Percentiles rank a stretch among this genome's conserved stretches.
Conservation (phyloP, 345 rosid species). For the Anastatica hierochuntica region DNA sequence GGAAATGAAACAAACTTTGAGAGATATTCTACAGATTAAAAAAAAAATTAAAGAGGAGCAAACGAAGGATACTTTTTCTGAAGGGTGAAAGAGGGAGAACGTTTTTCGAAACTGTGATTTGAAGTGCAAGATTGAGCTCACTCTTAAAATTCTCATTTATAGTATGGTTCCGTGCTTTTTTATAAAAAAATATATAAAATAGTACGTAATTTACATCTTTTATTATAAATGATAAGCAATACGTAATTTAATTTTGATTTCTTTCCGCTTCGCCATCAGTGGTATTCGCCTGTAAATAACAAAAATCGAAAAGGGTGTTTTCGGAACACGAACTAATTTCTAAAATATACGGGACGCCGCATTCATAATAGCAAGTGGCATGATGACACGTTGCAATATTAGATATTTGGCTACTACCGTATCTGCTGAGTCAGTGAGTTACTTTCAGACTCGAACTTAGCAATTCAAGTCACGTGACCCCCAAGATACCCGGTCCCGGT, state of each 20-base stretch:
- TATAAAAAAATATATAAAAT: too few relatives aligned
- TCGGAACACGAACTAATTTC: neutral
- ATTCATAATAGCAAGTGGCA: slow-evolving; percentile 22
- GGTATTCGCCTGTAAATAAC: too few relatives aligned
- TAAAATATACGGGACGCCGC: slow-evolving; percentile 33
- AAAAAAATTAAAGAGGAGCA: neutral
- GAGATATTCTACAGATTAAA: too few relatives aligned
- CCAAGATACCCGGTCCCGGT: slow-evolving; percentile 67
- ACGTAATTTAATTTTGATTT: neutral
- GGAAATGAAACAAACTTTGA: too few relatives aligned
- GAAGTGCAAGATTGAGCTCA: neutral
- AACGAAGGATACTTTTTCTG: neutral
- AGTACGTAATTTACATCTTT: too few relatives aligned
- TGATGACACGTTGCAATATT: slow-evolving; percentile 27
- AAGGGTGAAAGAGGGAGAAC: slow-evolving; percentile 12
- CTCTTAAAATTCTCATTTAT: slow-evolving; percentile 21
- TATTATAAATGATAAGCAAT: too few relatives aligned
- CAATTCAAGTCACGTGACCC: slow-evolving; percentile 61
- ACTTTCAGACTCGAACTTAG: slow-evolving; percentile 29
- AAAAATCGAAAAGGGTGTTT: neutral
- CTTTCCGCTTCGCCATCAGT: slow-evolving; percentile 20
- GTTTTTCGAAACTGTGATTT: slow-evolving; percentile 11
- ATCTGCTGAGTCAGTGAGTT: slow-evolving; percentile 38
- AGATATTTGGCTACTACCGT: slow-evolving; percentile 16
- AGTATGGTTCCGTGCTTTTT: too few relatives aligned